Evolutionary conservation across 129 eudicot species (phyloP).

Genomic region (Solidago caesia): DNA sequence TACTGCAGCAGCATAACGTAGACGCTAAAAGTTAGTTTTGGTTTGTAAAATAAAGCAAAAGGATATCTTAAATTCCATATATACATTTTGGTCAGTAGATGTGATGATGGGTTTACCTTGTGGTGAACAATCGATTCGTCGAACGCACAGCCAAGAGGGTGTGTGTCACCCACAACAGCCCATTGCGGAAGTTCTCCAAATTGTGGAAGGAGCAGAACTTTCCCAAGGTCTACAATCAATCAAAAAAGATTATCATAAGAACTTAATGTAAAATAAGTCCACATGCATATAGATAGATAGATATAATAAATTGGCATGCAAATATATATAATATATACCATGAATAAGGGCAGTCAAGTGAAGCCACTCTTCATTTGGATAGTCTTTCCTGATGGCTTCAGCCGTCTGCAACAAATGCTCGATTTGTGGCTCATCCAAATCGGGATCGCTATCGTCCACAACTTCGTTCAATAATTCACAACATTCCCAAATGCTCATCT

Average conservation of each 20-base stretch:
- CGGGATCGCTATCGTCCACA: conserved; percentile 94
- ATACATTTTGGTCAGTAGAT: background rate
- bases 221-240: conserved; percentile 66
- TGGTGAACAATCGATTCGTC: conserved; percentile 80
- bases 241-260: background rate
- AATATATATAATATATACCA: conserved; percentile 48
- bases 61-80: background rate
- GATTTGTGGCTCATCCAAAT: conserved; percentile 89
- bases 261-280: background rate
- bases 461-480: conserved; percentile 79
- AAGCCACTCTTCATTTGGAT: conserved; percentile 90
- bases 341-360: conserved; percentile 91
- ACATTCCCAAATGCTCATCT: conserved; percentile 98
- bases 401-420: conserved; percentile 91
- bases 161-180: conserved; percentile 98
- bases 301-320: conserved; percentile 7
- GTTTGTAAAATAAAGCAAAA: background rate
- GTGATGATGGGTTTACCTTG: conserved; percentile 45
- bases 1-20: conserved; percentile 36
- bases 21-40: too few relatives aligned
- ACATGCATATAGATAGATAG: background rate
- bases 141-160: conserved; percentile 90
- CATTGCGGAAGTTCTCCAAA: conserved; percentile 93
- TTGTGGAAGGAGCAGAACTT: conserved; percentile 64
- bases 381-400: conserved; percentile 85